These are phyloP conservation scores for Talaromyces borbonicus DNA, from an alignment of 495 filamentous ascomycete genomes.

Conservation along the genomic window DNA sequence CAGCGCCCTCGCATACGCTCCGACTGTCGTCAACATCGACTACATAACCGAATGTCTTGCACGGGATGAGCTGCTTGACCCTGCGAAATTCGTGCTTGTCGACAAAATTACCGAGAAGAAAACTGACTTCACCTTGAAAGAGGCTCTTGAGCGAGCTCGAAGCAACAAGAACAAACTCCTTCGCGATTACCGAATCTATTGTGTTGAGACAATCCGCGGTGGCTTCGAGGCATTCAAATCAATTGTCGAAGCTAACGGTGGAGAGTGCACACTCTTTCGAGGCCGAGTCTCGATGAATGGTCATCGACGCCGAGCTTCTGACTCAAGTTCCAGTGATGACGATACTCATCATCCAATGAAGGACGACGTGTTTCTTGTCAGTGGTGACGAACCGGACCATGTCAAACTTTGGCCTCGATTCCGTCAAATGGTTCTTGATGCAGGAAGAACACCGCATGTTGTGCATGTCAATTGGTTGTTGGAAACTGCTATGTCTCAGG, in stretches of 20 bases:
- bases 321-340: conserved; percentile 35
- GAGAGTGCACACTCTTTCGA: conserved; percentile 67
- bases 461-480: conserved; percentile 83
- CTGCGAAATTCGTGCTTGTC: conserved; percentile 51
- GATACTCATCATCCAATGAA: conserved; percentile 50
- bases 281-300: conserved; percentile 54
- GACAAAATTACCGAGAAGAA: conserved; percentile 63
- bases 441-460: conserved; percentile 63
- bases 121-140: conserved; percentile 55
- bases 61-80: conserved; percentile 47
- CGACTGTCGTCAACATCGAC: conserved; percentile 60
- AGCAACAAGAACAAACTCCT: conserved; percentile 67
- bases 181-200: conserved; percentile 63
- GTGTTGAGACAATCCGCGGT: conserved; percentile 64
- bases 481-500: conserved; percentile 79
- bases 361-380: conserved; percentile 71
- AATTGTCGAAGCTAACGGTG: conserved; percentile 84
- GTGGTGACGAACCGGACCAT: conserved; percentile 52
- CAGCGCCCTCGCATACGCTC: conserved; percentile 67
- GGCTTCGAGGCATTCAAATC: conserved; percentile 73
- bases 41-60: conserved; percentile 69
- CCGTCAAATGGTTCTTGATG: conserved; percentile 58
- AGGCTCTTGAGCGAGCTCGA: conserved; percentile 57
- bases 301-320: conserved; percentile 25
- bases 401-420: conserved; percentile 71